These are phyloP conservation scores for Urochloa ruziziensis DNA, from an alignment of 176 grass and related monocot genomes.

Conservation along the genomic window DNA sequence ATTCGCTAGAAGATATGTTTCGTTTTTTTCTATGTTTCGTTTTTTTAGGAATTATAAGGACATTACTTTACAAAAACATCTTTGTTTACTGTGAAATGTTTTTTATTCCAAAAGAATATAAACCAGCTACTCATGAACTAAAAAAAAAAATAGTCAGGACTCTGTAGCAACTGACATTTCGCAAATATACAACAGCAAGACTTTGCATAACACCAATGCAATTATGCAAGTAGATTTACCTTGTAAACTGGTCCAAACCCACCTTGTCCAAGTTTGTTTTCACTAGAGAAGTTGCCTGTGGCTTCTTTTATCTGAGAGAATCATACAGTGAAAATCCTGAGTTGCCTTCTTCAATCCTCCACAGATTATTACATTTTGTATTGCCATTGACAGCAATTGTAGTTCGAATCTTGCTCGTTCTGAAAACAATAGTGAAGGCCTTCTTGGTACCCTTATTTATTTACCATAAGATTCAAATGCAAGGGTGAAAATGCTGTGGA, in stretches of 20 bases:
- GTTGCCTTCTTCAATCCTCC: slow-evolving; percentile 35
- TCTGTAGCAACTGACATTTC: neutral
- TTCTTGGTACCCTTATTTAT: neutral
- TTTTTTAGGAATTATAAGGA: neutral
- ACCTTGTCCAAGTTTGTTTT: slow-evolving; percentile 80
- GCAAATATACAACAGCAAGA: neutral
- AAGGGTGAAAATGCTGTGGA: neutral
- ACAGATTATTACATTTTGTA: slow-evolving; percentile 36
- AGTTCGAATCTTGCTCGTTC: slow-evolving; percentile 38
- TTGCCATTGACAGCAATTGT: slow-evolving; percentile 30
- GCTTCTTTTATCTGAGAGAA: slow-evolving; percentile 46
- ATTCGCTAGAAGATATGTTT: neutral
- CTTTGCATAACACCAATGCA: neutral
- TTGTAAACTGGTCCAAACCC: slow-evolving; percentile 83
- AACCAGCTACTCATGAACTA: neutral
- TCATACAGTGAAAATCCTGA: slow-evolving; percentile 45
- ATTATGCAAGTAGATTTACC: slow-evolving; percentile 28
- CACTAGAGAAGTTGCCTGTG: slow-evolving; percentile 56
- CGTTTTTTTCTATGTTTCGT: neutral
- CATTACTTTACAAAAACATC: neutral
- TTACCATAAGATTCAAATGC: neutral
- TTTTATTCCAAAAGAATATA: neutral
- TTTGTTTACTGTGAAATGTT: neutral
- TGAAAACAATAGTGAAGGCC: neutral
- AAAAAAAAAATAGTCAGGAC: too few relatives aligned